Conservation (phyloP, 2,329 filamentous ascomycete species). For the Myriosclerotinia curreyana region DNA sequence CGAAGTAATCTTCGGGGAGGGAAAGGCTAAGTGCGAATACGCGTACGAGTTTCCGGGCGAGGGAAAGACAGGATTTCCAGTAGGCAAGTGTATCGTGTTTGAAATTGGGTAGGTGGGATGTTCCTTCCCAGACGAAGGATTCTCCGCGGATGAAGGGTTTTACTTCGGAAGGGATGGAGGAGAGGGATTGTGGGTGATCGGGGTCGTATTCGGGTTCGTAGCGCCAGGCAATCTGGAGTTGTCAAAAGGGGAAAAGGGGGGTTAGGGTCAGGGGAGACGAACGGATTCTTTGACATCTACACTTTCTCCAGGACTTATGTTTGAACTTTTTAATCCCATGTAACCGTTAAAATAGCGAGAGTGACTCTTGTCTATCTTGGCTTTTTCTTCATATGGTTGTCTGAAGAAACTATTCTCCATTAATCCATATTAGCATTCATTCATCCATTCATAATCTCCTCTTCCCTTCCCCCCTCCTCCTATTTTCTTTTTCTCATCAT, state of each 20-base stretch:
- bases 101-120: constrained; percentile 48
- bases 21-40: constrained; percentile 55
- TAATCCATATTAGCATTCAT: constrained; percentile 14
- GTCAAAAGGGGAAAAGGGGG: neutral
- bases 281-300: constrained; percentile 50
- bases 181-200: constrained; percentile 40
- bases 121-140: constrained; percentile 53
- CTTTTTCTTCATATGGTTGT: constrained; percentile 46
- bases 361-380: constrained; percentile 38
- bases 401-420: constrained; percentile 46
- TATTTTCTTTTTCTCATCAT: neutral
- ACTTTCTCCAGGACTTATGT: constrained; percentile 50
- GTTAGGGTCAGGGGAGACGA: neutral
- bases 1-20: constrained; percentile 54
- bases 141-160: constrained; percentile 46
- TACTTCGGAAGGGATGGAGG: constrained; percentile 46
- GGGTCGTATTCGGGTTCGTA: constrained; percentile 55
- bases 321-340: constrained; percentile 41
- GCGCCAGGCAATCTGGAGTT: constrained; percentile 43
- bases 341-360: constrained; percentile 51
- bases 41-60: constrained; percentile 51
- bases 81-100: constrained; percentile 47
- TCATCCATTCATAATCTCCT: neutral
- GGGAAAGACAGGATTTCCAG: constrained; percentile 47
- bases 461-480: neutral